Base-by-base conservation (phyloP, 2,329 filamentous ascomycete genomes). In the Phialophora chinensis region DNA sequence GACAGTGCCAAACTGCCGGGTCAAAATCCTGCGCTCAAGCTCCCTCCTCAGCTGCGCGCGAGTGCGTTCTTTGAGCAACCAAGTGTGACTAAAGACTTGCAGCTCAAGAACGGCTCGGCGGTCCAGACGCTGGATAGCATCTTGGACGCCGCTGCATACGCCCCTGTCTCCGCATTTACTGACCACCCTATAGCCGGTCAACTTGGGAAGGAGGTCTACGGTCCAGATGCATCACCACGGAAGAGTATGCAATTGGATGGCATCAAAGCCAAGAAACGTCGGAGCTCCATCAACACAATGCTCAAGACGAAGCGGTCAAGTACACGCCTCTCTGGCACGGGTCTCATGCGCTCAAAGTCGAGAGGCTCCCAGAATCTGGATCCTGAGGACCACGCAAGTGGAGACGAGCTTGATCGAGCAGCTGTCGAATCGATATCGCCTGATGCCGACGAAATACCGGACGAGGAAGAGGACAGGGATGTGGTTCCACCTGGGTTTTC, bases 51-150 rank as follows among this genome's bases (percentile, higher is more conserved):
- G 72, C 84, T 98, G 42, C 88, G 94, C 67, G 95, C 95, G n/a
- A 96, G 90, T 73, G 88, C 91, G 31, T 98, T 92, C 79, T 98
- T 98, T 74, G 93, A 98, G 65, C 81, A 82, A 3, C 90, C 90
- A 0, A 82, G 86, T 1, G 75, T 85, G 7, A 73, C 80, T 1
- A 81, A 87, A 53, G 82, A 88, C 57, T 79, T 88, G 47, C 78
- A 86, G 47, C 78, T 88, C 50, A 84, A 86, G 76, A 88, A 91
- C 65, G 90, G 91, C 20, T 98, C 95, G 29, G 93, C 94, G 11
- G 91, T 93, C 75, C 90, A 87, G 50, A 97, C 94, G 0, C 85
- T 99, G 7, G 93, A 99, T 71, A 93, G 88, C 75, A 96, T 99
- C 61, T 85, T 99, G 17, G 91, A 97, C 75, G 95, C 94, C 7